Evolutionary conservation across 768 basidiomycete species (phyloP).

Genomic region (Fomitopsis pulvina): DNA sequence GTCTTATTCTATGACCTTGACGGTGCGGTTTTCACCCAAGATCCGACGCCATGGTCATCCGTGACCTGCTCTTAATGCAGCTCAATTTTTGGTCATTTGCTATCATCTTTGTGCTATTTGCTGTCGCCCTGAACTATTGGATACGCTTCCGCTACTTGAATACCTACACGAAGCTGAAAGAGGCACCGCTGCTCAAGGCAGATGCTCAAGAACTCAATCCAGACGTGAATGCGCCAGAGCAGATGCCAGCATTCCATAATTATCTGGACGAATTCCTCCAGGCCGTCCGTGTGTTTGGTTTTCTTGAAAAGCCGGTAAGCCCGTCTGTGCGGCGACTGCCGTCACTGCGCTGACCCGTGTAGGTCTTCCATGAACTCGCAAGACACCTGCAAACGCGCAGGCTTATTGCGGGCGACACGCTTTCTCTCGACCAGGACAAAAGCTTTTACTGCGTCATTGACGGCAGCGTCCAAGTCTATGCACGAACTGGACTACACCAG

Average conservation of each 20-base stretch:
- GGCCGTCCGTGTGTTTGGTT: slow-evolving; percentile 95
- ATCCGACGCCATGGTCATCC: not conserved
- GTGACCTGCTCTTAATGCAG: slow-evolving; percentile 29
- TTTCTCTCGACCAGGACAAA: slow-evolving; percentile 86
- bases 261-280: slow-evolving; percentile 97
- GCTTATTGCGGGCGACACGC: slow-evolving; percentile 92
- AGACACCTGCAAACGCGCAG: slow-evolving; percentile 92
- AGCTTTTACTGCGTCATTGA: slow-evolving; percentile 98
- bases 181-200: slow-evolving; percentile 75
- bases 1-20: slow-evolving; percentile 86
- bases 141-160: slow-evolving; percentile 79
- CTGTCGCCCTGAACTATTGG: slow-evolving; percentile 72
- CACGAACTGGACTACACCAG: slow-evolving; percentile 53
- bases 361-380: slow-evolving; percentile 97
- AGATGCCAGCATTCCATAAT: slow-evolving; percentile 81
- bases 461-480: slow-evolving; percentile 93
- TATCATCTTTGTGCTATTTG: slow-evolving; percentile 61
- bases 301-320: slow-evolving; percentile 91
- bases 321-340: not conserved
- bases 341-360: not conserved
- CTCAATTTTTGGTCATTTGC: slow-evolving; percentile 91
- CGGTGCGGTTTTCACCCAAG: slow-evolving; percentile 34
- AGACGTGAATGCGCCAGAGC: slow-evolving; percentile 74
- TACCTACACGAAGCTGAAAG: slow-evolving; percentile 68
- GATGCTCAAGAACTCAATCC: slow-evolving; percentile 87